phyloP scores from a whole-genome alignment of 1,284 basidiomycete species.

The Xerocomus nothofagi region DNA sequence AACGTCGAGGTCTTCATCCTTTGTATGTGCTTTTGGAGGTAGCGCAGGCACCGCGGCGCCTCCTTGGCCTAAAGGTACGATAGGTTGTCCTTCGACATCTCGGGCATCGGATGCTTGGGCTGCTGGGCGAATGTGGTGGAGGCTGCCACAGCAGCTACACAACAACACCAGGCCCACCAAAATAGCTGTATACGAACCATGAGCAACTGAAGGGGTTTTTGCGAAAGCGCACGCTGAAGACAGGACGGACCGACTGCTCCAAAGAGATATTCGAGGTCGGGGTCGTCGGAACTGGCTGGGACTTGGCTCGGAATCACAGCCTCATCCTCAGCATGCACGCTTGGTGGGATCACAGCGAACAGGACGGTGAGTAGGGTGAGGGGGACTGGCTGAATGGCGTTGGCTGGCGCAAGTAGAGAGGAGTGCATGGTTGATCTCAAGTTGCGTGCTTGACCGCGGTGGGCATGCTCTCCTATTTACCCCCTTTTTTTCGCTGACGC shows the following conservation, averaged over 20 bases:
- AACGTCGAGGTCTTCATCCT: not conserved
- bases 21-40: not conserved
- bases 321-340: constrained; percentile 1
- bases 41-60: not conserved
- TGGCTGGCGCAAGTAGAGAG: not conserved
- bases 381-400: not conserved
- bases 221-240: not conserved
- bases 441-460: no score
- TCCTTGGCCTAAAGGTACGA: not conserved
- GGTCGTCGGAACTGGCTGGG: not conserved
- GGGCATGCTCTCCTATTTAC: not conserved
- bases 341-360: not conserved
- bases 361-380: not conserved
- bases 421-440: not conserved
- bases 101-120: not conserved
- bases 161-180: not conserved
- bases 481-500: no score
- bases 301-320: not conserved
- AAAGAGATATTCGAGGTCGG: not conserved
- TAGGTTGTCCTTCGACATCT: not conserved
- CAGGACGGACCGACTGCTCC: not conserved
- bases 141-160: not conserved
- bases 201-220: not conserved
- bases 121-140: not conserved
- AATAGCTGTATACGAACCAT: not conserved